These are phyloP conservation scores for Kandelia obovata DNA, from an alignment of 345 rosid genomes.

Conservation along the genomic window DNA sequence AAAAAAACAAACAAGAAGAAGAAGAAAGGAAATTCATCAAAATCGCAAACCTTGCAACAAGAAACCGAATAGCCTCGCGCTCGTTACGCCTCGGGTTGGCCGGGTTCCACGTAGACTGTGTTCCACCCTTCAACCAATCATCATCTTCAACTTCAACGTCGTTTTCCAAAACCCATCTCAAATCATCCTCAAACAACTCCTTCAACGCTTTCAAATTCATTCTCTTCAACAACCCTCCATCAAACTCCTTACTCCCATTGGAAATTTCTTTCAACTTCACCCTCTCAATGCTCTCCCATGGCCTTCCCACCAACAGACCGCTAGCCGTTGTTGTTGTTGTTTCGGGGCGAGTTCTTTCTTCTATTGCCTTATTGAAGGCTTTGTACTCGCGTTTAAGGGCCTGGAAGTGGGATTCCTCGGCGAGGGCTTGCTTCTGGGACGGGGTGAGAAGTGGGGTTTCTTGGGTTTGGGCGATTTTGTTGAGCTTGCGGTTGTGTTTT, in stretches of 20 bases:
- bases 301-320: slow-evolving; percentile 55
- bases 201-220: slow-evolving; percentile 64
- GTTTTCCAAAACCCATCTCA: slow-evolving; percentile 83
- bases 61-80: slow-evolving; percentile 59
- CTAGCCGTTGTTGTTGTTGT: not conserved
- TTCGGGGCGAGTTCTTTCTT: slow-evolving; percentile 5
- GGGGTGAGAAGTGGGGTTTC: slow-evolving; percentile 37
- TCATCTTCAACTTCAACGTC: slow-evolving; percentile 53
- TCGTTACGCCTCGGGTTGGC: slow-evolving; percentile 58
- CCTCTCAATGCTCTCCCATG: slow-evolving; percentile 84
- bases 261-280: slow-evolving; percentile 56
- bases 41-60: slow-evolving; percentile 56
- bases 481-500: slow-evolving; percentile 64
- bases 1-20: not conserved
- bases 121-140: slow-evolving; percentile 21
- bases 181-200: slow-evolving; percentile 63
- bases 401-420: slow-evolving; percentile 50
- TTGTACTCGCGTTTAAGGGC: slow-evolving; percentile 58
- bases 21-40: not conserved
- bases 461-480: slow-evolving; percentile 33
- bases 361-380: slow-evolving; percentile 45
- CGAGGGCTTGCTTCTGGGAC: slow-evolving; percentile 40
- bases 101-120: slow-evolving; percentile 35
- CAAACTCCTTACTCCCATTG: slow-evolving; percentile 37
- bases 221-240: slow-evolving; percentile 40